Evolutionary conservation across 805 yeast genomes (phyloP).

Genomic region (Peterozyma toletana): DNA sequence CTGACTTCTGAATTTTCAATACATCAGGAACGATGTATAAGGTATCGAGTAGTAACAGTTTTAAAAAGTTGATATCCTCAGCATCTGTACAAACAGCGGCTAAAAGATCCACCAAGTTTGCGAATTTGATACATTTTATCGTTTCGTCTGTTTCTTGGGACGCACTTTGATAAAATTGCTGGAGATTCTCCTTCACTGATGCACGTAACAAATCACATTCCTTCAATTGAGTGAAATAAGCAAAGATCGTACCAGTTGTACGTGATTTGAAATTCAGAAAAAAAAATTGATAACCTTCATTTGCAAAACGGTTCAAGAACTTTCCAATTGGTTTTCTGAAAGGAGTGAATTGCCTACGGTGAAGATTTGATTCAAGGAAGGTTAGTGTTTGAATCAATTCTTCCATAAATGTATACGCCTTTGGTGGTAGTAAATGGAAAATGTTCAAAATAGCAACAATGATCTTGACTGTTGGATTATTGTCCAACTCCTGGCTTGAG

Average conservation of each 20-base stretch:
- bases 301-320: slow-evolving; percentile 76
- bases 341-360: slow-evolving; percentile 82
- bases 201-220: slow-evolving; percentile 52
- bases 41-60: slow-evolving; percentile 34
- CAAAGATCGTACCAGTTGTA: slow-evolving; percentile 56
- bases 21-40: slow-evolving; percentile 37
- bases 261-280: slow-evolving; percentile 58
- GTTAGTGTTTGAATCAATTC: slow-evolving; percentile 73
- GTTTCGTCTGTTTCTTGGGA: slow-evolving; percentile 43
- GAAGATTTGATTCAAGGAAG: slow-evolving; percentile 72
- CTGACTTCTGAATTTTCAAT: slow-evolving; percentile 27
- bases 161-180: slow-evolving; percentile 38
- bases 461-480: slow-evolving; percentile 76
- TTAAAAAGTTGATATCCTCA: slow-evolving; percentile 54
- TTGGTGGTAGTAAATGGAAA: slow-evolving; percentile 85
- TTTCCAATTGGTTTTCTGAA: slow-evolving; percentile 87
- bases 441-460: slow-evolving; percentile 87
- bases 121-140: slow-evolving; percentile 53
- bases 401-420: slow-evolving; percentile 87
- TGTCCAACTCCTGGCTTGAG: slow-evolving; percentile 73
- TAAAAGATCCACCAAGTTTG: slow-evolving; percentile 66
- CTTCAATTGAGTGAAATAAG: slow-evolving; percentile 52
- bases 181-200: slow-evolving; percentile 45
- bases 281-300: slow-evolving; percentile 66
- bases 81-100: slow-evolving; percentile 39